These are phyloP conservation scores for Mycena alexandri DNA, from an alignment of 768 basidiomycete genomes.

Conservation along the genomic window DNA sequence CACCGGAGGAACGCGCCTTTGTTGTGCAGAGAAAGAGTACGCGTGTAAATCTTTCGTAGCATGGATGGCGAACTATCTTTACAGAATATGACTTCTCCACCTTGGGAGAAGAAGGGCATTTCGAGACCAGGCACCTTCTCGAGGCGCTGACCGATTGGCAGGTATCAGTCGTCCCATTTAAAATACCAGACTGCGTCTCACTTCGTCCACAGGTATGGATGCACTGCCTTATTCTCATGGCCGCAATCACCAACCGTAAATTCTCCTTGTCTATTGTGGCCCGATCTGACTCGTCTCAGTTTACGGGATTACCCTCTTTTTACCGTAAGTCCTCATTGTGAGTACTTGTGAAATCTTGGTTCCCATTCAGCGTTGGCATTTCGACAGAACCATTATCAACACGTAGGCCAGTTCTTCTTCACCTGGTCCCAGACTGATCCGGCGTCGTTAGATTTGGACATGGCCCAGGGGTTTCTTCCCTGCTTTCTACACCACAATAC, in stretches of 20 bases:
- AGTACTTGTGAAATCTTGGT: no score
- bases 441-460: conserved; percentile 60
- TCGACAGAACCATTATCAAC: conserved; percentile 68
- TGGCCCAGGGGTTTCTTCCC: conserved; percentile 66
- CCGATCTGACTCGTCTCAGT: conserved; percentile 11
- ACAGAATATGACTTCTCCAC: conserved; percentile 68
- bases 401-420: conserved; percentile 46
- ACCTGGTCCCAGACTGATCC: conserved; percentile 4
- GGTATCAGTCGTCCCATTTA: conserved; percentile 40
- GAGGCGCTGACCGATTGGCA: conserved; percentile 75
- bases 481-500: conserved; percentile 79
- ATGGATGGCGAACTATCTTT: neutral
- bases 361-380: conserved; percentile 2
- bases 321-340: conserved; percentile 63
- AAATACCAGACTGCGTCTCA: conserved; percentile 6
- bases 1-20: conserved; percentile 69
- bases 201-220: conserved; percentile 55
- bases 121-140: conserved; percentile 65
- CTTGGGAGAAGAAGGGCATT: conserved; percentile 72
- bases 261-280: no score
- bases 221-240: conserved; percentile 73
- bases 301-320: conserved; percentile 57
- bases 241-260: conserved; percentile 35
- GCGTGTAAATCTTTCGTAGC: conserved; percentile 20
- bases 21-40: conserved; percentile 69